Evolutionary conservation across 805 yeast genomes (phyloP).

Genomic region (Torulaspora franciscae): DNA sequence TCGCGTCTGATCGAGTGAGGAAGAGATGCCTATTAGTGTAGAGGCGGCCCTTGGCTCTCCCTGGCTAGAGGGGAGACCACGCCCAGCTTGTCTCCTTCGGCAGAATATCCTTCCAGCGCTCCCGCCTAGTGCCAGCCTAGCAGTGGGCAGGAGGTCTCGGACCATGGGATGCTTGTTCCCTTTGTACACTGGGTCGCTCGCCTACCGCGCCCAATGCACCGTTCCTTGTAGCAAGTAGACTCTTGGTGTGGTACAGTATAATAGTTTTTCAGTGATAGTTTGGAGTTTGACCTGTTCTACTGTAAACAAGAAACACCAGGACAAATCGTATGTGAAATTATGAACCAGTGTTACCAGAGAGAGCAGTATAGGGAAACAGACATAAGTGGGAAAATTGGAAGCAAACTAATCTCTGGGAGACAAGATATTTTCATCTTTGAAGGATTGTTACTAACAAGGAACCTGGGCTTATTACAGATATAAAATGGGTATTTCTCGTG

Average conservation of each 20-base stretch:
- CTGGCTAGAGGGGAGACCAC: not conserved
- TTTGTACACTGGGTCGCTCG: not conserved
- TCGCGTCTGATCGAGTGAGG: not conserved
- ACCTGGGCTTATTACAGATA: slow-evolving; percentile 16
- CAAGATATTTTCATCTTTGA: not conserved
- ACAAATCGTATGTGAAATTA: slow-evolving; percentile 30
- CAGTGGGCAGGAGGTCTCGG: not conserved
- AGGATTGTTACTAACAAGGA: slow-evolving; percentile 18
- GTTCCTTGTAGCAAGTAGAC: not conserved
- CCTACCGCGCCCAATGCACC: not conserved
- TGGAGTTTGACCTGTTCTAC: not conserved
- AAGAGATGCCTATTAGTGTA: no score
- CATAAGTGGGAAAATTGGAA: not conserved
- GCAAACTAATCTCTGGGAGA: not conserved
- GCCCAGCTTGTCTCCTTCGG: not conserved
- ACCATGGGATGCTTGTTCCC: no score
- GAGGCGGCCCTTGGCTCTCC: not conserved
- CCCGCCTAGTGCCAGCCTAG: not conserved
- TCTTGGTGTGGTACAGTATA: slow-evolving; percentile 1
- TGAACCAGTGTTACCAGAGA: not conserved
- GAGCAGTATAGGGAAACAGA: not conserved
- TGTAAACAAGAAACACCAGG: slow-evolving; percentile 28
- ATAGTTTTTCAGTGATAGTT: slow-evolving; percentile 2
- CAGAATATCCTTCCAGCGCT: not conserved
- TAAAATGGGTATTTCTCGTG: slow-evolving; percentile 99